Base-by-base conservation (phyloP, 1,284 basidiomycete genomes). In the Violaceomyces palustris region DNA sequence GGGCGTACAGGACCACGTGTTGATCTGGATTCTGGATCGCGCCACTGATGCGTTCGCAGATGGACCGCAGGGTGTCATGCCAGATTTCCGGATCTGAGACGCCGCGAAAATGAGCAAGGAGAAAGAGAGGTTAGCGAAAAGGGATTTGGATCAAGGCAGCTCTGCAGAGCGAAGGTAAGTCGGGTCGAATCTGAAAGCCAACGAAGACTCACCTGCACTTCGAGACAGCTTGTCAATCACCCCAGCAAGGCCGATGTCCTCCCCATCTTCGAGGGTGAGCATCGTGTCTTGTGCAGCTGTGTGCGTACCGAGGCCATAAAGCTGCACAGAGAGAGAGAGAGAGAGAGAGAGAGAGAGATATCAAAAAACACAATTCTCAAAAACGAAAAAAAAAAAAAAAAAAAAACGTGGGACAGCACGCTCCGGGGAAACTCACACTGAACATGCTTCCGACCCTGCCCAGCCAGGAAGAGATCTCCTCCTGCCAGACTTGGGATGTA, bases 261-360 rank as follows among this genome's bases (percentile, higher is more conserved):
- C 35, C 14, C 39, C 42, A 28, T 60, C 57, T 4, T 48, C 57
- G 3, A 60, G 41, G 2, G 57, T 39, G 1, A 60, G 32, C 24
- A 60, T 46, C 34, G 57, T 40, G 15, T 40, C 33, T 14, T 39
- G 19, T 7, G 29, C 44, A 14, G 48, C 35, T 3, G 10, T 8
- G 43, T 63, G 60, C 14, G 49, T 57, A n/a, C 64, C 64, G 0
- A 67, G 43, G 1, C 60, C 62, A 21, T 50, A 40, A n/a, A 39
- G 23, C 39, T 57, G n/a, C n/a, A n/a, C 14, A n/a, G 19, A 18
- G 10, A 29, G 17, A 22, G 7, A 23, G 37, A 7, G 10, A 19
- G 12, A n/a, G n/a, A n/a, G n/a, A n/a, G n/a, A n/a, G n/a, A n/a
- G n/a, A n/a, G n/a, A n/a, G n/a, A n/a, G n/a, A n/a, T n/a, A n/a